Evolutionary conservation across 805 yeast species (phyloP), one percentile per base, ranked within the genome.

Genomic region (Metschnikowia noctiluminum): DNA sequence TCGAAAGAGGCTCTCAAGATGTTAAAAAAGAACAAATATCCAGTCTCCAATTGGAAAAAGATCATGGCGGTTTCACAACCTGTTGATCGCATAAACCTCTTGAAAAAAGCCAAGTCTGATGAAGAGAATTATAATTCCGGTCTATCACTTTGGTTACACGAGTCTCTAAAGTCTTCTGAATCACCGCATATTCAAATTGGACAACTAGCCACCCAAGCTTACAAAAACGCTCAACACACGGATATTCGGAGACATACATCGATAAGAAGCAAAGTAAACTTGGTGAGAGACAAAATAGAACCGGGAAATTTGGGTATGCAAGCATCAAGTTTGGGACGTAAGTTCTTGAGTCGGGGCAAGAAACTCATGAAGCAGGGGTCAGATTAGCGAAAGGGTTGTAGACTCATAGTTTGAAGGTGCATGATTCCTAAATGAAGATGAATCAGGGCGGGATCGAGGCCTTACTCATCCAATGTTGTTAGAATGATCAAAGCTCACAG

Each of bases 121-220:
- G 80, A 76, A 46, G 49, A 62, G 1, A 69, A 66, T 7, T 74
- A 71, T 52, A 82, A 82, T 43, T 73, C 84, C 0, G 88, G 88
- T 1, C 63, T 85, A n/a, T 73, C 73, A 26, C 67, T 72, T 1
- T 85, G 87, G 85, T 68, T 82, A 61, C 62, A 57, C 61, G 81
- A 61, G 64, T 69, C 74, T 55, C 70, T 70, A 63, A 74, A 54
- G 60, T 65, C 67, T 1, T 67, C 64, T 41, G 59, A 56, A 31
- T 56, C 66, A 9, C 61, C 69, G n/a, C 66, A 56, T 48, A 72
- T 71, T 28, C 77, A 65, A 49, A 69, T 77, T 43, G 82, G 83
- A 0, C 73, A 72, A 15, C 77, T 82, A 52, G 90, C 85, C 2
- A 69, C 78, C 30, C 80, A 77, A 46, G 89, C 89, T 1, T 84